phyloP scores from a whole-genome alignment of 2,329 filamentous ascomycete genomes.

The Cladosporium oxysporum region DNA sequence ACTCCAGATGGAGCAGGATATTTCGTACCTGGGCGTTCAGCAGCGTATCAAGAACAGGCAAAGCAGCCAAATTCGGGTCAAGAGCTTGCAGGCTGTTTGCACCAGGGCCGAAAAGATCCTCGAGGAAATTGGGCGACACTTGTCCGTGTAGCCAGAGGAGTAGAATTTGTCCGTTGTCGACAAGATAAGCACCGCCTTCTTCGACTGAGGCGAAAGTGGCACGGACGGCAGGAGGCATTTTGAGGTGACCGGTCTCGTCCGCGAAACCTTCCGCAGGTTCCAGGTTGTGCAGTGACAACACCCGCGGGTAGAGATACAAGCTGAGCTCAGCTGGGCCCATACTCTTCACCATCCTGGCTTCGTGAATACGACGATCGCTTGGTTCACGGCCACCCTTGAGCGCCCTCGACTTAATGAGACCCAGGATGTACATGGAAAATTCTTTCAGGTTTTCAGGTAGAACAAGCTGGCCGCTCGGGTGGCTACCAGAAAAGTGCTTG shows the following conservation, averaged over 20 bases:
- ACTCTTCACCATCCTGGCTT: constrained; percentile 83
- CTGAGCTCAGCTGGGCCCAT: constrained; percentile 86
- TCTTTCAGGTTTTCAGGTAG: constrained; percentile 96
- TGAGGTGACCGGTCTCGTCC: constrained; percentile 85
- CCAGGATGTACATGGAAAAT: constrained; percentile 93
- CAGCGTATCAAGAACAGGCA: constrained; percentile 87
- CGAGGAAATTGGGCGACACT: constrained; percentile 86
- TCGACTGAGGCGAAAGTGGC: constrained; percentile 87
- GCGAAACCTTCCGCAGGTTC: constrained; percentile 86
- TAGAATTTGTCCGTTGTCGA: constrained; percentile 92
- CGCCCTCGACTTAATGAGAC: constrained; percentile 83
- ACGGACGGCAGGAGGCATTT: constrained; percentile 76
- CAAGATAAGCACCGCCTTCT: constrained; percentile 87
- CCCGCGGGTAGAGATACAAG: constrained; percentile 91
- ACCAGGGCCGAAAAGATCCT: constrained; percentile 84
- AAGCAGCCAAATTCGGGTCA: constrained; percentile 75
- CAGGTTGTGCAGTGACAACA: constrained; percentile 89
- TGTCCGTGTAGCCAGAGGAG: constrained; percentile 90
- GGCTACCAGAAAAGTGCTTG: constrained; percentile 83
- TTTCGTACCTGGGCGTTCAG: constrained; percentile 95
- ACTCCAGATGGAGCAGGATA: constrained; percentile 81
- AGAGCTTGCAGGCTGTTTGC: constrained; percentile 70
- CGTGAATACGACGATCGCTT: constrained; percentile 85
- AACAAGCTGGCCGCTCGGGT: constrained; percentile 89
- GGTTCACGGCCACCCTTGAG: constrained; percentile 92